Base-by-base conservation (phyloP, 768 basidiomycete species). In the Hygrophoropsis aurantiaca region DNA sequence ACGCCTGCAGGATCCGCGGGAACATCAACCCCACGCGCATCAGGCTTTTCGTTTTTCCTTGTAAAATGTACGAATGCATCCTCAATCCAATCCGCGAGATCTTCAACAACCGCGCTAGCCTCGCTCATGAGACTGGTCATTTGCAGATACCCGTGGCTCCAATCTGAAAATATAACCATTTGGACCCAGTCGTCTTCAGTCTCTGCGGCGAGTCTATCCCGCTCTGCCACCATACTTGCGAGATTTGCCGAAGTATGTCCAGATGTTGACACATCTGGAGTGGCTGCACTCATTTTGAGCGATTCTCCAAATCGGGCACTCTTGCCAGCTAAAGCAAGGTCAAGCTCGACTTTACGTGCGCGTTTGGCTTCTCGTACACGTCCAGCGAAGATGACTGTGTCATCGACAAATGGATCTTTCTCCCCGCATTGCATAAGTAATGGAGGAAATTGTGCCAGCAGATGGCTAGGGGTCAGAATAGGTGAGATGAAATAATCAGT, bases 401-500 rank as follows among this genome's bases (percentile, higher is more conserved):
- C 97, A 66, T 99, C 97, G 19, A 97, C 93, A 58, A 99, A 91
- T 0, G 95, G 91, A 52, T 88, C 86, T 60, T 92, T 94, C 69
- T 98, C 97, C 15, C 97, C 97, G 56, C 91, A 94, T 59, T 94
- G 90, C 77, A 98, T 83, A 51, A 94, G 78, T 35, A 97, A 77
- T 9, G 91, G 93, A 23, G 97, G 97, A 69, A 97, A 98, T 57
- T 91, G 87, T 1, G 90, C 92, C 11, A 99, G 81, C 3, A 97
- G 73, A 44, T 81, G 73, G 40, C 77, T 73, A 4, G 95, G 95
- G 6, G 94, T 82, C 41, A 98, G 79, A 58, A 99, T 88, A 1
- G 97, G 97, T 15, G 95, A 97, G 55, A 99, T 84, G 70, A 91
- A 86, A 68, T 97, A 98, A 73, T 99, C 94, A 15, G 87, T 87